Evolutionary conservation across 805 yeast genomes (phyloP), one percentile per base, ranked within the genome.

Genomic region (Candida railenensis): DNA sequence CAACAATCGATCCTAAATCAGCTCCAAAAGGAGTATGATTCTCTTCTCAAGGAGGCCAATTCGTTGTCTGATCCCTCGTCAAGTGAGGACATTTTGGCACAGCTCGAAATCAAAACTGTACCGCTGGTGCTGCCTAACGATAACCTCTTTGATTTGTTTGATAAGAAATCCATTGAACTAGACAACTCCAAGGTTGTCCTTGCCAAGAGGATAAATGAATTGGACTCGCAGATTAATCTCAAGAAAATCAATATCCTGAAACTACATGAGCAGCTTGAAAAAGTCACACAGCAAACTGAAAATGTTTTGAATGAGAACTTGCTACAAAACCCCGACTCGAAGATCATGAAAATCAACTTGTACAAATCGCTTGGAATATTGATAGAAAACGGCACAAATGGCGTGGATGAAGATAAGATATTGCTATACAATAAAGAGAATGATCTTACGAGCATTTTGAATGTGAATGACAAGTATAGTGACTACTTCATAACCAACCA

Each of bases 401-500:
- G 47, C 22, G 34, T 19, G 14, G 46, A 45, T 2, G 54, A 62
- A 11, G 69, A 68, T 22, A 73, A 72, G 48, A 65, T 81, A 1
- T 57, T 83, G 34, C 75, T 83, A 3, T 67, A 75, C 48, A 80
- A 79, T 56, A 74, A 73, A 45, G 61, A 62, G n/a, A 64, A 63
- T 22, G 77, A 77, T 41, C 60, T 69, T 22, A 65, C 81, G 1
- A 78, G 77, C 53, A 67, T 78, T 7, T 62, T 85, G 44, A 75
- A 79, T 22, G 74, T 82, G 58, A 73, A 74, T 38, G 69, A 72
- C 28, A 76, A 80, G 48, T 80, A 82, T 50, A 80, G 86, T 55
- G 83, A 82, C 48, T 84, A 76, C 56, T 87, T 86, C 61, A 77
- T 86, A 25, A 77, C 89, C 12, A 87, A 88, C 57, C 85, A 80